Conservation (phyloP, 345 rosid species). For the Hibiscus tridactylites region DNA sequence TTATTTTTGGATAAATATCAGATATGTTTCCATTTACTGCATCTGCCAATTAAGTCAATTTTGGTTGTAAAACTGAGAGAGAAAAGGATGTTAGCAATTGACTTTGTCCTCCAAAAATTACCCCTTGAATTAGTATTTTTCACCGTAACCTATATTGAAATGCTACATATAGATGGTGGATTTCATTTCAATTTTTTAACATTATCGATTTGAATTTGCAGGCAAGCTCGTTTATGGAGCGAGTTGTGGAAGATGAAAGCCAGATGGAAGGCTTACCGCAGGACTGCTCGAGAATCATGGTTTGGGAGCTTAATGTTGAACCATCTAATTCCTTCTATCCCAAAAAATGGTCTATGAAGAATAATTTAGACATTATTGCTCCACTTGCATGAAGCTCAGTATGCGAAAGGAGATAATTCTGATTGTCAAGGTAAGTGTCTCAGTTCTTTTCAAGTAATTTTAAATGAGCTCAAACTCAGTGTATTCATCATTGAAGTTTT, state of each 20-base stretch:
- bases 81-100: background rate
- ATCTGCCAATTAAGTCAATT: background rate
- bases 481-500: background rate
- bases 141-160: background rate
- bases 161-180: background rate
- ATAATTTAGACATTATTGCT: conserved; percentile 31
- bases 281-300: conserved; percentile 47
- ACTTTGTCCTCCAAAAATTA: background rate
- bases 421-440: conserved; percentile 13
- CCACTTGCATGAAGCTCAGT: conserved; percentile 24
- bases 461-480: background rate
- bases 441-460: background rate
- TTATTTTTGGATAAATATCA: background rate
- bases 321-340: conserved; percentile 32
- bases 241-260: conserved; percentile 65
- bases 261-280: conserved; percentile 54
- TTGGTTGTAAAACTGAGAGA: background rate
- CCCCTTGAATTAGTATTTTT: background rate
- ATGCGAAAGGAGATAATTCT: conserved; percentile 1
- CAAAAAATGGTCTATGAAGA: conserved; percentile 31
- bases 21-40: background rate
- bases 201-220: conserved; percentile 17
- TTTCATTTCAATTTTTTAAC: background rate
- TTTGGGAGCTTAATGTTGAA: conserved; percentile 32
- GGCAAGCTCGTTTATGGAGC: conserved; percentile 47